Conservation (phyloP, 441 rosid genomes). For the Erysimum cheiri region DNA sequence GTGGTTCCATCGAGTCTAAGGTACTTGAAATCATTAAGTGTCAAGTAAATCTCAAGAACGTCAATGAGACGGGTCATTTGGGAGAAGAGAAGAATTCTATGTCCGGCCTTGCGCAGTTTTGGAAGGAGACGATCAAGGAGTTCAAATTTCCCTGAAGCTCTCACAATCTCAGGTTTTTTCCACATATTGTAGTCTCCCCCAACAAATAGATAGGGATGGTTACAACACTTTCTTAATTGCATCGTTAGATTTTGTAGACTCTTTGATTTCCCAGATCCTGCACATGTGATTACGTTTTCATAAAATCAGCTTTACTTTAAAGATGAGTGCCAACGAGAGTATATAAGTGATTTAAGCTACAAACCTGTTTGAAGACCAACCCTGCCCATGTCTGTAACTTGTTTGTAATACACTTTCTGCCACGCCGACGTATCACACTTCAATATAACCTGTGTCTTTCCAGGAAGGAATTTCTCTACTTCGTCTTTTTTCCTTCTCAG, state of each 20-base stretch:
- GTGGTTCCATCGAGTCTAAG: constrained; percentile 99
- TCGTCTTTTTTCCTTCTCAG: constrained; percentile 98
- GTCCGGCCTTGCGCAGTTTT: constrained; percentile 83
- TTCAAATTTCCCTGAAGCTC: constrained; percentile 99
- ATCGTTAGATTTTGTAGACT: constrained; percentile 91
- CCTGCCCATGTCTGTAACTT: constrained; percentile 93
- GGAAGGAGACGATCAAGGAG: constrained; percentile 97
- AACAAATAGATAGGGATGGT: constrained; percentile 96
- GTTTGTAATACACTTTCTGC: constrained; percentile 99
- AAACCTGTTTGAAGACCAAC: constrained; percentile 94
- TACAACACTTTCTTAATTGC: constrained; percentile 99
- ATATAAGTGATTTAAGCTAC: constrained; percentile 44
- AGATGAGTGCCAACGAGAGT: constrained; percentile 6
- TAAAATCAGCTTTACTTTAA: constrained; percentile 14
- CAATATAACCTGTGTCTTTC: constrained; percentile 93
- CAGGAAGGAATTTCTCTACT: constrained; percentile 98
- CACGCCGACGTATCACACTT: constrained; percentile 99
- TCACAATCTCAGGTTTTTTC: constrained; percentile 84
- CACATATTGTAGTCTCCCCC: constrained; percentile 80
- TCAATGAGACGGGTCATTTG: constrained; percentile 99
- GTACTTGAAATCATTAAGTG: constrained; percentile 76
- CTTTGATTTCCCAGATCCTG: constrained; percentile 95
- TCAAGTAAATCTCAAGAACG: constrained; percentile 90
- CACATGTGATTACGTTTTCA: constrained; percentile 23
- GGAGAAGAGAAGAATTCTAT: constrained; percentile 94